Conservation (phyloP, 164 flowering plant genomes). For the Aristolochia contorta region DNA sequence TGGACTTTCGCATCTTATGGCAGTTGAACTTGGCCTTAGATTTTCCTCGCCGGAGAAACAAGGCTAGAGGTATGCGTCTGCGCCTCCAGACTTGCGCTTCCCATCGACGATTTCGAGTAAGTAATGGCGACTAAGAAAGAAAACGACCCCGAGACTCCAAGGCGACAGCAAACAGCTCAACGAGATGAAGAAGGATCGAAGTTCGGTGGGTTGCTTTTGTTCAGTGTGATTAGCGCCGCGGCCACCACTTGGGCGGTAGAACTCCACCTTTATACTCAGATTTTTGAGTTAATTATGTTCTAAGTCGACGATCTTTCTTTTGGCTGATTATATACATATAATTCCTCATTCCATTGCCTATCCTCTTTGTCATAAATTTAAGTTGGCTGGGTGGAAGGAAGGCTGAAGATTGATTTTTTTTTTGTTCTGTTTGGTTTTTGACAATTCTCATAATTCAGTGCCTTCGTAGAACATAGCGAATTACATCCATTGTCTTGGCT, state of each 20-base stretch:
- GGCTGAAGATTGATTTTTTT: not conserved
- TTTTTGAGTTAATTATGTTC: not conserved
- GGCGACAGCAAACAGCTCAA: not conserved
- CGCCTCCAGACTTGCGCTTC: too few relatives aligned
- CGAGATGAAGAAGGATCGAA: conserved; percentile 23
- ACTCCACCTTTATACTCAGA: not conserved
- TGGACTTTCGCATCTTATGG: too few relatives aligned
- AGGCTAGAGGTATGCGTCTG: too few relatives aligned
- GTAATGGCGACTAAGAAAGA: not conserved
- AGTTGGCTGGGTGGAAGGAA: not conserved
- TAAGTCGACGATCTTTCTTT: not conserved
- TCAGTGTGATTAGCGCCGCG: conserved; percentile 68
- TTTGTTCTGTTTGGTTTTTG: not conserved
- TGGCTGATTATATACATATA: not conserved
- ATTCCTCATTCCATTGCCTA: not conserved
- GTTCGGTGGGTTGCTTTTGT: conserved; percentile 54
- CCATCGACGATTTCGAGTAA: too few relatives aligned
- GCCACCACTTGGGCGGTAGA: conserved; percentile 57
- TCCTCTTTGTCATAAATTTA: too few relatives aligned
- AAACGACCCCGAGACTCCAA: not conserved
- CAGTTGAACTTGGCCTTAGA: too few relatives aligned
- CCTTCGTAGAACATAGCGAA: too few relatives aligned
- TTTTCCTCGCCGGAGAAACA: too few relatives aligned
- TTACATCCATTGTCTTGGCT: too few relatives aligned
- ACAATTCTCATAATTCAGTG: too few relatives aligned